Conservation (phyloP, 129 eudicot species). For the Arctium lappa region DNA sequence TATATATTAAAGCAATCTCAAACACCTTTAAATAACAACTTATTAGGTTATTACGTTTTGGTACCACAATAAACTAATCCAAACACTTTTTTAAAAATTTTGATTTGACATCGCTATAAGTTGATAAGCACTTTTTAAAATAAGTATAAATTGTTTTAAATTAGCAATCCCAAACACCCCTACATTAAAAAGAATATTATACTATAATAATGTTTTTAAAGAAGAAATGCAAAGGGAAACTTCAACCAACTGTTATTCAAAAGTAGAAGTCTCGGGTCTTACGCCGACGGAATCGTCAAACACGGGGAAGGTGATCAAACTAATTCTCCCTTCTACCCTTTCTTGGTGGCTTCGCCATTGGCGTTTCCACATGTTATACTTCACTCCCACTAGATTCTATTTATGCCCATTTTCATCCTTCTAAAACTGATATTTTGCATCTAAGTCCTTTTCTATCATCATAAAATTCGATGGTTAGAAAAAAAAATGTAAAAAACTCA, state of each 20-base stretch:
- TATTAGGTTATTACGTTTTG: too few species aligned
- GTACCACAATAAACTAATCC: too few species aligned
- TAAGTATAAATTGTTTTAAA: too few species aligned
- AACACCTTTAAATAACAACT: too few species aligned
- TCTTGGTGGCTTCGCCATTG: neutral
- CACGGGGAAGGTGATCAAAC: constrained; percentile 2
- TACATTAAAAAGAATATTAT: too few species aligned
- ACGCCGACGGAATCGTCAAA: constrained; percentile 19
- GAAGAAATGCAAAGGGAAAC: constrained; percentile 1
- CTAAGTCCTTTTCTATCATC: neutral
- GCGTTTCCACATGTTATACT: neutral
- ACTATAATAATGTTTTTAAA: neutral
- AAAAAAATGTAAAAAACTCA: too few species aligned
- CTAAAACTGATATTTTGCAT: neutral
- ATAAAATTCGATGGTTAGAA: neutral
- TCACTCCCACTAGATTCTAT: neutral
- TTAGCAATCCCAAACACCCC: too few species aligned
- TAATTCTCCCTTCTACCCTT: neutral
- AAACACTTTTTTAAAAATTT: too few species aligned
- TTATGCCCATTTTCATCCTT: neutral
- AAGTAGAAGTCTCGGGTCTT: constrained; percentile 21
- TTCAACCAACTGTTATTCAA: constrained; percentile 3
- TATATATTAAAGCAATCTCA: too few species aligned
- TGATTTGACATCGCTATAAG: too few species aligned
- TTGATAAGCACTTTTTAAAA: too few species aligned